Conservation (phyloP, 2,329 filamentous ascomycete genomes). For the Botrytis medusae region DNA sequence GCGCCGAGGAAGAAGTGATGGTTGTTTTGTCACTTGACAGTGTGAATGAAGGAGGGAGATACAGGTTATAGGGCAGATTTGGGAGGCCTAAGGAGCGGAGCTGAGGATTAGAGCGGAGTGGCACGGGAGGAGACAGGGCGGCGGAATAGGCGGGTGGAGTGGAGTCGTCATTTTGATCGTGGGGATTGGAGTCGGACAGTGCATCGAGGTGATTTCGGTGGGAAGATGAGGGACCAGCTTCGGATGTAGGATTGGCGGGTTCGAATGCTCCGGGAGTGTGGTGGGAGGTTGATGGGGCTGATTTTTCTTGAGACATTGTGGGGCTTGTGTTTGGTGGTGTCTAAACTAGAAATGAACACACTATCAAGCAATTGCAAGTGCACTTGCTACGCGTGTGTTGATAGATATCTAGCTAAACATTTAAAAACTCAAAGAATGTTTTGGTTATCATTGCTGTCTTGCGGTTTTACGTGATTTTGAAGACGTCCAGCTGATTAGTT, state of each 20-base stretch:
- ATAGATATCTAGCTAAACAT: background rate
- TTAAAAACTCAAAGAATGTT: background rate
- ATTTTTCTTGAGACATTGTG: conserved; percentile 4
- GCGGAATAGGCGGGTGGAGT: conserved; percentile 37
- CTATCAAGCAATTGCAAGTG: background rate
- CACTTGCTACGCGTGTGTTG: background rate
- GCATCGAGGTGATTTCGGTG: background rate
- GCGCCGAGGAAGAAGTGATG: conserved; percentile 49
- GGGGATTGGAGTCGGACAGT: conserved; percentile 22
- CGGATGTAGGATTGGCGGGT: conserved; percentile 28
- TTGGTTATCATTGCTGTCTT: background rate
- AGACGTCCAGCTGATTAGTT: background rate
- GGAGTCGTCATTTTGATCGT: conserved; percentile 24
- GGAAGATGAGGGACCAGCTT: conserved; percentile 25
- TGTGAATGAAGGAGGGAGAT: conserved; percentile 53
- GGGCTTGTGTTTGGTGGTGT: background rate
- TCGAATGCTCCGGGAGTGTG: conserved; percentile 27
- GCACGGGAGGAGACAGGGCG: conserved; percentile 25
- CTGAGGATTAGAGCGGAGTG: conserved; percentile 17
- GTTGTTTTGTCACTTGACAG: conserved; percentile 51
- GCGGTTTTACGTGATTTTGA: background rate
- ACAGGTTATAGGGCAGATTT: conserved; percentile 39
- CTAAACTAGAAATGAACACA: background rate
- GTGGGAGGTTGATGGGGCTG: conserved; percentile 17
- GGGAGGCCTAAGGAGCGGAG: conserved; percentile 32